These are phyloP conservation scores for Closterium sp. DNA, from an alignment of 139 green algal species.

Conservation along the genomic window DNA sequence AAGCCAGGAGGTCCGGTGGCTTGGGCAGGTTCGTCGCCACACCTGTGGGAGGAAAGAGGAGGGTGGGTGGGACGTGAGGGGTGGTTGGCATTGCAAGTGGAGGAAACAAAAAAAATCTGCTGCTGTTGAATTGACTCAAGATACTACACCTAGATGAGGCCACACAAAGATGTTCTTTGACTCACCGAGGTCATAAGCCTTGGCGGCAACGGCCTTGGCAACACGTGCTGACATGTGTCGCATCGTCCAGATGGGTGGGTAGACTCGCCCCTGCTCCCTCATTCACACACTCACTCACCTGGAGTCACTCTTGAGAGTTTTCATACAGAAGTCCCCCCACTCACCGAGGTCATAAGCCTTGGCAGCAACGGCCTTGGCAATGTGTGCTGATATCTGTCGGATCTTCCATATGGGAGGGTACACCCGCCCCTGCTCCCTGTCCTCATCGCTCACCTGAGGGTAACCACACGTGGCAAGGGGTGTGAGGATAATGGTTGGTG, in stretches of 20 bases:
- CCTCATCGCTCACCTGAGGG: slow-evolving; percentile 38
- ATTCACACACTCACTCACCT: no score
- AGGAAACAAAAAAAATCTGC: no score
- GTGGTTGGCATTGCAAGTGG: no score
- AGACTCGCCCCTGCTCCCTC: no score
- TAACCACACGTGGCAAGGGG: background rate
- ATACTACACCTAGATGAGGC: no score
- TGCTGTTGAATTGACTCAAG: no score
- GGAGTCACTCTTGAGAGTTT: no score
- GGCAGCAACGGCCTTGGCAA: slow-evolving; percentile 12
- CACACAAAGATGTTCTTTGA: background rate
- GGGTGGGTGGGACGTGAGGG: no score
- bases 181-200: slow-evolving; percentile 37
- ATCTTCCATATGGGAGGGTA: slow-evolving; percentile 34
- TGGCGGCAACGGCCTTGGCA: slow-evolving; percentile 23
- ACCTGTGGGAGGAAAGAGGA: background rate
- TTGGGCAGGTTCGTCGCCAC: background rate
- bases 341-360: slow-evolving; percentile 32
- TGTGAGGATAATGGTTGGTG: background rate
- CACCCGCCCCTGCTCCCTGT: slow-evolving; percentile 23
- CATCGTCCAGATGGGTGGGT: slow-evolving; percentile 32
- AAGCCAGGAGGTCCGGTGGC: background rate
- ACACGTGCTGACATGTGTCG: slow-evolving; percentile 36
- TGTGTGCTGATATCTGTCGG: slow-evolving; percentile 29
- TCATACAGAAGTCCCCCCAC: no score